Conservation (phyloP, 305 asterid genomes). For the Rubia balearica region DNA sequence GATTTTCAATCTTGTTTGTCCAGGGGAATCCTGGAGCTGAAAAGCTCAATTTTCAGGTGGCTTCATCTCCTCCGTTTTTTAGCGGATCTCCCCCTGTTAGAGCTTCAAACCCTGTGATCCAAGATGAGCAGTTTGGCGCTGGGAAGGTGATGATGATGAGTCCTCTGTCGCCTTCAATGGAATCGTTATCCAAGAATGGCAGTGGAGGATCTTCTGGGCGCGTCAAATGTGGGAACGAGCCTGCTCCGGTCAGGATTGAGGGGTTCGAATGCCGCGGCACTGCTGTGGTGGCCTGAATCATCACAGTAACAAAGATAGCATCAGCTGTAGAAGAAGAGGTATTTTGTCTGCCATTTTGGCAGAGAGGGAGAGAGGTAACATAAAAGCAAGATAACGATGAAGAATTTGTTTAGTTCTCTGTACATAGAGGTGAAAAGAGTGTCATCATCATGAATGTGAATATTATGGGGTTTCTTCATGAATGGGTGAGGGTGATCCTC, state of each 20-base stretch:
- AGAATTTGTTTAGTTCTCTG: constrained; percentile 29
- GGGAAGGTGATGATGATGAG: constrained; percentile 23
- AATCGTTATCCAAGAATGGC: constrained; percentile 22
- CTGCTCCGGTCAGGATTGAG: constrained; percentile 57
- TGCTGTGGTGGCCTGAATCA: constrained; percentile 38
- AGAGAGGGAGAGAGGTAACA: constrained; percentile 4
- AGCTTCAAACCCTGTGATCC: constrained; percentile 33
- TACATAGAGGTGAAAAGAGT: constrained; percentile 24
- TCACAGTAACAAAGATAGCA: constrained; percentile 21
- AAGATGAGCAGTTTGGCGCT: constrained; percentile 48
- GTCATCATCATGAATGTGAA: constrained; percentile 22
- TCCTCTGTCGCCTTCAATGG: constrained; percentile 31
- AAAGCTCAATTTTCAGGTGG: constrained; percentile 36
- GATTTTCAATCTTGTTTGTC: constrained; percentile 1
- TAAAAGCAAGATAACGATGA: constrained; percentile 4
- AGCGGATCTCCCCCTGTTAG: constrained; percentile 38
- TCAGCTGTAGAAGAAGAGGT: constrained; percentile 2
- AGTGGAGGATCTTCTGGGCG: constrained; percentile 39
- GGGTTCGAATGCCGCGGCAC: constrained; percentile 63
- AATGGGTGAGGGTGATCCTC: constrained; percentile 17
- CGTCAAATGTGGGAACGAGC: constrained; percentile 35
- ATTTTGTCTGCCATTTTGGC: neutral
- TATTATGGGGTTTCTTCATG: constrained; percentile 20
- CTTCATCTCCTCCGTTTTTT: constrained; percentile 41
- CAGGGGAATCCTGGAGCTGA: constrained; percentile 35